phyloP scores from a whole-genome alignment of 2,329 filamentous ascomycete species.

The Alternaria viburni region DNA sequence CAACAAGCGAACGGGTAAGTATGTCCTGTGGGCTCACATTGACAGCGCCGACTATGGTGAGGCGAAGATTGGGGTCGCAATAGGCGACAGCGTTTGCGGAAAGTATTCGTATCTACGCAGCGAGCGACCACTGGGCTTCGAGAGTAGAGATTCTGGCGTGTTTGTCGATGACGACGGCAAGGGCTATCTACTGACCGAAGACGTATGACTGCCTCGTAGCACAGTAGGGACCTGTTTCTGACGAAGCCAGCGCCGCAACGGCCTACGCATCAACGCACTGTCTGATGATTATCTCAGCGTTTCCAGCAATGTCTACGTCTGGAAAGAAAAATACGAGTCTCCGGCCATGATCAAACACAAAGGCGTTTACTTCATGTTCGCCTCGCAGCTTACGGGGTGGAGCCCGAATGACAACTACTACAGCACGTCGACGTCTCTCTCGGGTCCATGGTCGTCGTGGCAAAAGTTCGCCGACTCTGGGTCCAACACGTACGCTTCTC shows the following conservation, averaged over 20 bases:
- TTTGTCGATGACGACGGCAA: conserved; percentile 68
- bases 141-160: conserved; percentile 65
- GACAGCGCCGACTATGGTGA: conserved; percentile 67
- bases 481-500: conserved; percentile 64
- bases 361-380: conserved; percentile 70
- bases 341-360: conserved; percentile 68
- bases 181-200: conserved; percentile 68
- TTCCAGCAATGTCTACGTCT: conserved; percentile 57
- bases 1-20: conserved; percentile 68
- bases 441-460: conserved; percentile 68
- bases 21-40: conserved; percentile 74
- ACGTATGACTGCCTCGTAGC: conserved; percentile 53
- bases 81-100: conserved; percentile 65
- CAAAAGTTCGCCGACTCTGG: conserved; percentile 64
- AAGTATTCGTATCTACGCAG: conserved; percentile 60
- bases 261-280: conserved; percentile 64
- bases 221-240: not conserved
- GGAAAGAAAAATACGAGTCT: conserved; percentile 64
- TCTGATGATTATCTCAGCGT: conserved; percentile 64
- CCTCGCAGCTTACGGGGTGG: conserved; percentile 58
- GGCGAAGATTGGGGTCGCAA: conserved; percentile 70
- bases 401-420: conserved; percentile 70
- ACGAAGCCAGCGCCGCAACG: conserved; percentile 57
- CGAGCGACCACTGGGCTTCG: conserved; percentile 56
- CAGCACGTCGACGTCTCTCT: conserved; percentile 62